phyloP scores from a whole-genome alignment of 139 green algal genomes.

The Picochlorum sp. region DNA sequence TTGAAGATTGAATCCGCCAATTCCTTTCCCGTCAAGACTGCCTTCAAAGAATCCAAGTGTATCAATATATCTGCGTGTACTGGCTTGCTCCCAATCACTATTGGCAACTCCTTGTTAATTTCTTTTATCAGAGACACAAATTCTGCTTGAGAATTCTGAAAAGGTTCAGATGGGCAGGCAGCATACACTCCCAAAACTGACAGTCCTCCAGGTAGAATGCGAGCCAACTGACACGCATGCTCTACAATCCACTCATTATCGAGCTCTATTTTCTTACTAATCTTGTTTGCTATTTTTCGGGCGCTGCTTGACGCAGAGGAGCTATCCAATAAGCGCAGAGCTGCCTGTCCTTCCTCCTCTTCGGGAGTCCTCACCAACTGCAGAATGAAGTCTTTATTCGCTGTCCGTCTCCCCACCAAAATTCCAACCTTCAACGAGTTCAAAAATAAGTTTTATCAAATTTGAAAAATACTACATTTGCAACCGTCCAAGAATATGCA shows the following conservation, averaged over 20 bases:
- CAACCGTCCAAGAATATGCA: too few relatives aligned
- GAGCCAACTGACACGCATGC: conserved; percentile 36
- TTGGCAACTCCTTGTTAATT: too few relatives aligned
- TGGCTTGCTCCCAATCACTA: not conserved
- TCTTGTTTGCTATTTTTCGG: too few relatives aligned
- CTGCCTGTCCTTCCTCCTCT: not conserved
- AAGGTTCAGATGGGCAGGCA: conserved; percentile 15
- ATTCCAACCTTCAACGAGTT: conserved; percentile 7
- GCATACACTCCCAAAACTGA: conserved; percentile 36
- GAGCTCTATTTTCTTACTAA: conserved; percentile 11
- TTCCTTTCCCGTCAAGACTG: not conserved
- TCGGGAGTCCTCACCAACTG: conserved; percentile 1
- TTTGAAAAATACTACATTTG: not conserved
- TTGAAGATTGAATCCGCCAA: not conserved
- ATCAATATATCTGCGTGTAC: not conserved
- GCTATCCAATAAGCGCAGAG: not conserved
- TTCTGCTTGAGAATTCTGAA: not conserved
- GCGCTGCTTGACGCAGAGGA: too few relatives aligned
- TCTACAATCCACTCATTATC: conserved; percentile 43
- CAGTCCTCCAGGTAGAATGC: conserved; percentile 39
- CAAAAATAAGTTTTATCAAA: not conserved
- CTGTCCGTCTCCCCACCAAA: conserved; percentile 6
- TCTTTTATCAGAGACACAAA: not conserved
- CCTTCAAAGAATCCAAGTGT: not conserved
- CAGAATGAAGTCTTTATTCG: conserved; percentile 10